phyloP scores from a whole-genome alignment of 345 rosid genomes.

The Anacardium occidentale region DNA sequence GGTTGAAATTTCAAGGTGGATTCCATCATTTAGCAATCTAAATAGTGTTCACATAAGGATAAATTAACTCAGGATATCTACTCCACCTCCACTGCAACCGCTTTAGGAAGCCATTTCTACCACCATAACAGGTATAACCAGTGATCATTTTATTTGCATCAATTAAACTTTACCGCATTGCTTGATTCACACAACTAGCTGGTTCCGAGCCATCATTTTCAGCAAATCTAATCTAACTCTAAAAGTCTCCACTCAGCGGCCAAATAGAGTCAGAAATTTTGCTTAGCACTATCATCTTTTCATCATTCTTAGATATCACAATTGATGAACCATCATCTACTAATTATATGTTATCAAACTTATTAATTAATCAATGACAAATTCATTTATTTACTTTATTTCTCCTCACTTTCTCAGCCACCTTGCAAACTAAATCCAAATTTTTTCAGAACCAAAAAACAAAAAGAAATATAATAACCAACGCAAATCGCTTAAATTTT shows the following conservation, averaged over 20 bases:
- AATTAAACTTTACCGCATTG: background rate
- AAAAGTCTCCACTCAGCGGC: background rate
- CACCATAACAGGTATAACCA: background rate
- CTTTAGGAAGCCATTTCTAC: background rate
- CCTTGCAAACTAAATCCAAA: constrained; percentile 13
- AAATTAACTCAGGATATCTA: too few species aligned
- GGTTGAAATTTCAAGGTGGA: too few species aligned
- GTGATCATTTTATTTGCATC: background rate
- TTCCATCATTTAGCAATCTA: background rate
- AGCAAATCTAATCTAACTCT: constrained; percentile 8
- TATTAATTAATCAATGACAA: background rate
- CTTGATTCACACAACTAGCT: background rate
- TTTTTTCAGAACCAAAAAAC: constrained; percentile 19
- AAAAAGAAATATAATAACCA: background rate
- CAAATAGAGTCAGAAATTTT: background rate
- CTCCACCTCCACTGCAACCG: background rate
- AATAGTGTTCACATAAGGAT: background rate
- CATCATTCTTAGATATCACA: background rate
- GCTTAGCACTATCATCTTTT: too few species aligned
- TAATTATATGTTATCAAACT: background rate
- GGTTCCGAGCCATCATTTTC: background rate
- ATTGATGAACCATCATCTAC: background rate
- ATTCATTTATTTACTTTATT: constrained; percentile 1
- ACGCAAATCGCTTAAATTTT: background rate
- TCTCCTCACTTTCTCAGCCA: constrained; percentile 18